These are phyloP conservation scores for Polysphondylium violaceum DNA, from an alignment of 78 protist species.

Conservation along the genomic window DNA sequence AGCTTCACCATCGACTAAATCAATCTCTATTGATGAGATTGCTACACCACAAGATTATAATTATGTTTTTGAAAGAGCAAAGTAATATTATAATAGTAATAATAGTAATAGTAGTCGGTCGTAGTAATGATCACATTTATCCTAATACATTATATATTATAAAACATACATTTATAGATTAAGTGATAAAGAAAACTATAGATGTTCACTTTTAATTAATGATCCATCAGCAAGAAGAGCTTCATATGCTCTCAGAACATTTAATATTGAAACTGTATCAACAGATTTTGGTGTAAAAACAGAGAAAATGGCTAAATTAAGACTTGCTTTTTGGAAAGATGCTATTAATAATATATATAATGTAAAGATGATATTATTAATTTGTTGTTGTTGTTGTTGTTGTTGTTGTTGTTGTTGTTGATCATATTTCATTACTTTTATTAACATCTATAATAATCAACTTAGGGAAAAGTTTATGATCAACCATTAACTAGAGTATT, in stretches of 20 bases:
- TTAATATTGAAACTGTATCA: conserved; percentile 67
- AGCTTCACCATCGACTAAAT: conserved; percentile 57
- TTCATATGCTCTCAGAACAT: conserved; percentile 57
- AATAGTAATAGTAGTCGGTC: no score
- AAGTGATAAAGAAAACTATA: conserved; percentile 54
- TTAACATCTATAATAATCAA: not conserved
- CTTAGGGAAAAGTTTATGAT: conserved; percentile 73
- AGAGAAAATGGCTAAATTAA: conserved; percentile 49
- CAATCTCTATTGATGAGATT: conserved; percentile 16
- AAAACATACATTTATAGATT: conserved; percentile 17
- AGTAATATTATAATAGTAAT: no score
- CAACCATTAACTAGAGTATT: conserved; percentile 75
- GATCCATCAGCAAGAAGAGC: conserved; percentile 33
- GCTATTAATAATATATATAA: conserved; percentile 74
- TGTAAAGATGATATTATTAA: conserved; percentile 12
- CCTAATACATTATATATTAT: not conserved
- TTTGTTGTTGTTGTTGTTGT: not conserved
- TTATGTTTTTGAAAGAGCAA: conserved; percentile 58
- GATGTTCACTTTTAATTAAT: conserved; percentile 32
- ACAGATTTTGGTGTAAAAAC: conserved; percentile 20
- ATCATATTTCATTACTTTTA: not conserved
- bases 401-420: not conserved
- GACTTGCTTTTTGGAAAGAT: conserved; percentile 70
- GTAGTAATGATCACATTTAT: not conserved
- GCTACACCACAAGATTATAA: conserved; percentile 33